Conservation (phyloP, 345 rosid species). For the Eutrema yunnanense region DNA sequence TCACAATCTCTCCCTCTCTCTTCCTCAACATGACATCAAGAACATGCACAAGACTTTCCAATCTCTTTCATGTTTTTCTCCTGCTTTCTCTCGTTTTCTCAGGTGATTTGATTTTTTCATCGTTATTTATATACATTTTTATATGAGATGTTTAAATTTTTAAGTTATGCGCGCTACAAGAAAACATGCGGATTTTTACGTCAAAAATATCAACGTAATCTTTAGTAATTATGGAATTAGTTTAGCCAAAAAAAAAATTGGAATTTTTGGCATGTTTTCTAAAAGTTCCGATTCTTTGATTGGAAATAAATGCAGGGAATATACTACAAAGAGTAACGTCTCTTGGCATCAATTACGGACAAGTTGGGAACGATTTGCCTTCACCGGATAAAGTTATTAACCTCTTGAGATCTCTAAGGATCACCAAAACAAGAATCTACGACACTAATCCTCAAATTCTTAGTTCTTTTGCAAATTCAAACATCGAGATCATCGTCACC, state of each 20-base stretch:
- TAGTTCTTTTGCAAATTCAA: constrained; percentile 65
- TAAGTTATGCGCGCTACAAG: neutral
- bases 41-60: constrained; percentile 26
- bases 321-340: constrained; percentile 41
- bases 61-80: constrained; percentile 32
- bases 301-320: constrained; percentile 32
- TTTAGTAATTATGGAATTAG: too few species aligned
- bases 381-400: constrained; percentile 62
- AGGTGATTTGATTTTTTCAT: constrained; percentile 31
- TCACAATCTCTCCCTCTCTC: constrained; percentile 14
- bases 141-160: neutral
- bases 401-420: constrained; percentile 56
- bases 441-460: constrained; percentile 79
- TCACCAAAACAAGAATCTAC: constrained; percentile 73
- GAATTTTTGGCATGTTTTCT: neutral
- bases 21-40: constrained; percentile 30
- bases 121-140: neutral
- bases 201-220: neutral
- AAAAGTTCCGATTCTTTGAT: neutral
- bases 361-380: constrained; percentile 72
- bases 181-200: neutral
- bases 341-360: constrained; percentile 90
- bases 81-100: constrained; percentile 34
- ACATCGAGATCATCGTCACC: constrained; percentile 67
- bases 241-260: too few species aligned